Conservation (phyloP, 2,329 filamentous ascomycete genomes). For the Claviceps sp. region DNA sequence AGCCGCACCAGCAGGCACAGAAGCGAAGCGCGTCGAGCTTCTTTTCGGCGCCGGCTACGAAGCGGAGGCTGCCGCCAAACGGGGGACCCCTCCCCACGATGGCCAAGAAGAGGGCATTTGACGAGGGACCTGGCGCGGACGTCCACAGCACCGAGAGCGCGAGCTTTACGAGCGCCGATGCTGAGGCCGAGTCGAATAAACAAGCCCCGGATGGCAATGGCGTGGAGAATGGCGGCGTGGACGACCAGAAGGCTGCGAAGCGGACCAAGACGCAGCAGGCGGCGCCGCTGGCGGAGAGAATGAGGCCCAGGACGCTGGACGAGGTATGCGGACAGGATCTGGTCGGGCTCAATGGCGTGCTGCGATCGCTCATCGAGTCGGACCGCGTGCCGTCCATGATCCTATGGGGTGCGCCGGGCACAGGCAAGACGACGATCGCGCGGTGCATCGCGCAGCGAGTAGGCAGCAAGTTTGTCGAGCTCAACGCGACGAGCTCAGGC, state of each 20-base stretch:
- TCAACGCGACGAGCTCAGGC: constrained; percentile 83
- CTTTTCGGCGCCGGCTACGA: constrained; percentile 42
- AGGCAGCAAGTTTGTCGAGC: constrained; percentile 80
- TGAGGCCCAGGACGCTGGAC: constrained; percentile 74
- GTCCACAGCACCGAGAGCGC: not conserved
- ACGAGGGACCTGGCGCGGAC: constrained; percentile 35
- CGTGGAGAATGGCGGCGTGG: constrained; percentile 4
- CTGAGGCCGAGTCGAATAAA: not conserved
- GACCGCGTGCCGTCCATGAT: constrained; percentile 90
- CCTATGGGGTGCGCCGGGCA: constrained; percentile 73
- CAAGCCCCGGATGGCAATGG: not conserved
- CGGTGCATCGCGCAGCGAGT: constrained; percentile 75
- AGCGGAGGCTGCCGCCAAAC: constrained; percentile 23
- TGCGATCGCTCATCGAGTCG: constrained; percentile 74
- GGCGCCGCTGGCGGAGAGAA: constrained; percentile 82
- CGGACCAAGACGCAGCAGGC: constrained; percentile 56
- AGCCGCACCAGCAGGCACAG: constrained; percentile 18
- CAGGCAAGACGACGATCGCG: constrained; percentile 85
- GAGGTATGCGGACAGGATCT: constrained; percentile 86
- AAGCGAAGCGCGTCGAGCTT: constrained; percentile 45
- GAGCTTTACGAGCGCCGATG: not conserved
- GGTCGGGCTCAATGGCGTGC: constrained; percentile 69
- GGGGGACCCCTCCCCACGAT: constrained; percentile 16
- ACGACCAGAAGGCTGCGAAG: constrained; percentile 31
- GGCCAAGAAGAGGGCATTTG: constrained; percentile 38